A percentile compares a stretch with the other conserved stretches of the same genome.
Conservation (phyloP, 139 green algal species). For the Volvox africanus region DNA sequence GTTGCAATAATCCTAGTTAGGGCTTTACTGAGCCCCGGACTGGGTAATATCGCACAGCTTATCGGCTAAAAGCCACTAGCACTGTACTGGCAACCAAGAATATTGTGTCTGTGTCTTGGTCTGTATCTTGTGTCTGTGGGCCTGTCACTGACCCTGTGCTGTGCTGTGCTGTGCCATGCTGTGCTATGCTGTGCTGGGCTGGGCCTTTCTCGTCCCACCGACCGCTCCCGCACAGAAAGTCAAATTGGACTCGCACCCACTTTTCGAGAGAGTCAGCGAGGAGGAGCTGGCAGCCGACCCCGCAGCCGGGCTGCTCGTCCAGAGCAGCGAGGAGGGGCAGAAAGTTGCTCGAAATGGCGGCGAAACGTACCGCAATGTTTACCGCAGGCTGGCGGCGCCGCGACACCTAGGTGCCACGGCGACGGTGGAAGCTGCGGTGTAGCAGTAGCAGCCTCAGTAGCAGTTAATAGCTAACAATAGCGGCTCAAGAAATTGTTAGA, state of each 20-base stretch:
- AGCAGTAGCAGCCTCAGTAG: not conserved
- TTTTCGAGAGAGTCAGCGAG: slow-evolving; percentile 87
- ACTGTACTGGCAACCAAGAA: too few species aligned
- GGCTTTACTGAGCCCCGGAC: too few species aligned
- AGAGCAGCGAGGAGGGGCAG: slow-evolving; percentile 88
- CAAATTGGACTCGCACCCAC: slow-evolving; percentile 87
- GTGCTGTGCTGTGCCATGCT: too few species aligned
- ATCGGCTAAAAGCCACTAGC: too few species aligned
- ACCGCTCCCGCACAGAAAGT: slow-evolving; percentile 35
- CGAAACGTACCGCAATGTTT: slow-evolving; percentile 76
- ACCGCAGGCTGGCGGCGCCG: slow-evolving; percentile 53
- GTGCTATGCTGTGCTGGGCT: too few species aligned
- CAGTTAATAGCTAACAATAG: too few species aligned
- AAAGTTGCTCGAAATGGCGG: slow-evolving; percentile 92
- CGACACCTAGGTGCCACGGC: not conserved
- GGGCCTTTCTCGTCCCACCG: not conserved
- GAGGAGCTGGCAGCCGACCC: slow-evolving; percentile 88
- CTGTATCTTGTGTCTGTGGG: too few species aligned
- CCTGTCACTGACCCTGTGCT: too few species aligned
- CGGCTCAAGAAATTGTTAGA: too few species aligned
- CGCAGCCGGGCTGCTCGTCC: slow-evolving; percentile 76
- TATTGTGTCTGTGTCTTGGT: too few species aligned
- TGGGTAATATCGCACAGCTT: too few species aligned
- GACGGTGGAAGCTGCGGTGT: not conserved
- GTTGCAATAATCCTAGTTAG: too few species aligned